Conservation (phyloP, 2,329 filamentous ascomycete species). For the Colletotrichum lentis region DNA sequence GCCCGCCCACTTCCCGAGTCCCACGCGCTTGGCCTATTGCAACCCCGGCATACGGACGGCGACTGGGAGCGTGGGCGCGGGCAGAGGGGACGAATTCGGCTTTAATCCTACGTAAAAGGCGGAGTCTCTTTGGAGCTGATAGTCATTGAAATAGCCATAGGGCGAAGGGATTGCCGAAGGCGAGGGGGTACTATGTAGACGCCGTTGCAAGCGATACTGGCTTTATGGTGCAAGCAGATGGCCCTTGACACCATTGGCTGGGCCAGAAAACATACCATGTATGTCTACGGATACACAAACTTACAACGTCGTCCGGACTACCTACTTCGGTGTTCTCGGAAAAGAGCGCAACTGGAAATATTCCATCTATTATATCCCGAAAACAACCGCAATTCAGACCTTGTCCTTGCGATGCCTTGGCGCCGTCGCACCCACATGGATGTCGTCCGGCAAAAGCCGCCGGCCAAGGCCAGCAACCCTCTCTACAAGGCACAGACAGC, state of each 20-base stretch:
- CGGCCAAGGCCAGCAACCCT: not conserved
- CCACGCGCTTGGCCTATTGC: not conserved
- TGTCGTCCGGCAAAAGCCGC: not conserved
- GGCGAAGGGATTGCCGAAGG: not conserved
- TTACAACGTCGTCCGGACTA: not conserved
- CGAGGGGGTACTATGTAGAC: not conserved
- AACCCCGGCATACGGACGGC: not conserved
- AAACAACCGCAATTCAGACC: not conserved
- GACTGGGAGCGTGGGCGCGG: not conserved
- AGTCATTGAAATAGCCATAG: not conserved
- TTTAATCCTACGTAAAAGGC: slow-evolving; percentile 11
- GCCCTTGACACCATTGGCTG: not conserved
- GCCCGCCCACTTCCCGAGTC: slow-evolving; percentile 21
- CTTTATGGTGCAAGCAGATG: not conserved
- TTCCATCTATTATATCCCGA: not conserved
- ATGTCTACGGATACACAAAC: not conserved
- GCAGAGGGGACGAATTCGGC: not conserved
- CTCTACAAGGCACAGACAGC: too few relatives aligned
- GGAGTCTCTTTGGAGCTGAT: not conserved
- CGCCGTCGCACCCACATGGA: not conserved
- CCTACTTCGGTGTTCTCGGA: not conserved
- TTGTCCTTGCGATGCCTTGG: too few relatives aligned
- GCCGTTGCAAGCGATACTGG: not conserved
- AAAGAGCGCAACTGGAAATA: not conserved
- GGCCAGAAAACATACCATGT: not conserved